Percentiles rank a stretch among this genome's conserved stretches.
Conservation (phyloP, 495 filamentous ascomycete species). For the Aspergillus nidulans region DNA sequence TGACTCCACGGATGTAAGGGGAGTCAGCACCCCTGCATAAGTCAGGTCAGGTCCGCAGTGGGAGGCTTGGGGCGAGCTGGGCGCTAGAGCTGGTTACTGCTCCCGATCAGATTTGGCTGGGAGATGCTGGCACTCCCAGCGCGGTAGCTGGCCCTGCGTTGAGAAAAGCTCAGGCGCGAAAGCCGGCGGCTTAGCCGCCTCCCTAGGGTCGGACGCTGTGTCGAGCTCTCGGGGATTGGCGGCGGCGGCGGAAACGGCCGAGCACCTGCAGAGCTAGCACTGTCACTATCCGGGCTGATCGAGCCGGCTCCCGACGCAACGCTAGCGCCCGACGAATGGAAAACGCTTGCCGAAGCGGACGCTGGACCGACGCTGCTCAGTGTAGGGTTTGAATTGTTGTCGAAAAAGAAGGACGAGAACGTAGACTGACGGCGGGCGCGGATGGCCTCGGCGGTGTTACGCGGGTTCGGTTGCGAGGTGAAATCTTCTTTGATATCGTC, state of each 20-base stretch:
- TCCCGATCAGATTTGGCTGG: constrained; percentile 38
- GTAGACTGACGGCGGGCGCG: constrained; percentile 28
- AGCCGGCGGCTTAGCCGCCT: constrained; percentile 28
- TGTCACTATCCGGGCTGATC: background rate
- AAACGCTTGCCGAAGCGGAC: constrained; percentile 1
- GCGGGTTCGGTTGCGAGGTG: constrained; percentile 26
- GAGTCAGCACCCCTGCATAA: background rate
- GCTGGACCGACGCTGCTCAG: constrained; percentile 10
- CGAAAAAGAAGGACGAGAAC: constrained; percentile 9
- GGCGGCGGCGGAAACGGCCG: constrained; percentile 12
- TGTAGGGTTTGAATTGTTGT: constrained; percentile 7
- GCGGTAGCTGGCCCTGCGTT: constrained; percentile 15
- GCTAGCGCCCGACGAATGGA: background rate
- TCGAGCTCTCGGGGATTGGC: background rate
- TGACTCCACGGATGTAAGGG: background rate
- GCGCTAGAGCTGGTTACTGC: constrained; percentile 27
- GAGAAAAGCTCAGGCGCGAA: constrained; percentile 24
- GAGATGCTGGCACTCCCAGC: constrained; percentile 29
- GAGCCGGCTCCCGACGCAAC: background rate
- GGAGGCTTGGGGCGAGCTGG: background rate
- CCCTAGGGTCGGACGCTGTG: background rate
- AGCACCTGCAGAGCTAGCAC: background rate
- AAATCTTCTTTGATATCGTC: constrained; percentile 42
- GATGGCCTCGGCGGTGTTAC: constrained; percentile 26
- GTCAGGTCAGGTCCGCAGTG: background rate